Conservation (phyloP, 306 rosid genomes). For the Canavalia ensiformis region DNA sequence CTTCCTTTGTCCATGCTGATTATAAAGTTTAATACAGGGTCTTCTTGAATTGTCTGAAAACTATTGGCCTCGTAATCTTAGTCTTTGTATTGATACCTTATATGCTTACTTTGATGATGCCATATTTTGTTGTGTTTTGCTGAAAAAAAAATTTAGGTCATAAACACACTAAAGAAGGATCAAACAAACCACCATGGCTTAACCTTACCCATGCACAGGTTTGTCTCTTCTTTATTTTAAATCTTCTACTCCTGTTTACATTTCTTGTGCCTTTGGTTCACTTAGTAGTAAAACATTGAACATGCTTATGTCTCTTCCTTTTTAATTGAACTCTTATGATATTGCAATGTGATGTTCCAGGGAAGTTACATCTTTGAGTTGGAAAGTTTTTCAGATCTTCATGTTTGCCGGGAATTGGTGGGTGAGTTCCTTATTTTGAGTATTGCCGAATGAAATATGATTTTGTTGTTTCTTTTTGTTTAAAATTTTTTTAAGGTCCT, state of each 20-base stretch:
- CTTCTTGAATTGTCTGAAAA: conserved; percentile 5
- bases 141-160: conserved; percentile 64
- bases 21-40: not conserved
- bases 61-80: conserved; percentile 9
- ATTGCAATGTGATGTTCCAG: conserved; percentile 56
- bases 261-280: conserved; percentile 16
- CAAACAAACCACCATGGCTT: conserved; percentile 91
- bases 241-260: conserved; percentile 19
- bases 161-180: conserved; percentile 87
- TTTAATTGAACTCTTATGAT: conserved; percentile 19
- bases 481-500: conserved; percentile 1
- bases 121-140: not conserved
- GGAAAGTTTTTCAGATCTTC: conserved; percentile 81
- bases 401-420: conserved; percentile 79
- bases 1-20: not conserved
- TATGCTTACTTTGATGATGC: conserved; percentile 22
- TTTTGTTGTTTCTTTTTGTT: conserved; percentile 8
- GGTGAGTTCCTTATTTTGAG: conserved; percentile 63
- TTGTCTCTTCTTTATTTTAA: conserved; percentile 1
- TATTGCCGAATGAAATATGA: conserved; percentile 23
- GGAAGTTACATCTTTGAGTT: conserved; percentile 93
- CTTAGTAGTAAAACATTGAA: conserved; percentile 9
- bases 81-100: not conserved
- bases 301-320: conserved; percentile 12
- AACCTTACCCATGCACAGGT: conserved; percentile 81